Conservation (phyloP, 305 asterid genomes). For the Fraxinus velutina region DNA sequence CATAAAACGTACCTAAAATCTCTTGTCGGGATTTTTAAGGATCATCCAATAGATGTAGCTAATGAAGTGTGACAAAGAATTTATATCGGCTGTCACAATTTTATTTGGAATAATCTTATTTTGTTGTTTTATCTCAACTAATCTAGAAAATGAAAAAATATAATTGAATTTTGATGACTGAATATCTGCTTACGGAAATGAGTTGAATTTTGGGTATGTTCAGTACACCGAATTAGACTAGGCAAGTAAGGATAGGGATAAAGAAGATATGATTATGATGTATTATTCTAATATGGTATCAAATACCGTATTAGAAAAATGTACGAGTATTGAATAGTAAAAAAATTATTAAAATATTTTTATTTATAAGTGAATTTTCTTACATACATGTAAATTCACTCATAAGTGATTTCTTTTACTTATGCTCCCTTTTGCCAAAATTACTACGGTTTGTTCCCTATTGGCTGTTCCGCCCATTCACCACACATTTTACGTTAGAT, state of each 20-base stretch:
- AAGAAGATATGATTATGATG: neutral
- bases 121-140: neutral
- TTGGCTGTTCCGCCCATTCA: neutral
- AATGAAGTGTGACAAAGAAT: neutral
- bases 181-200: neutral
- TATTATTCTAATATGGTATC: neutral
- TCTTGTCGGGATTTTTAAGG: neutral
- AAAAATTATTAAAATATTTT: too few relatives aligned
- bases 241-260: neutral
- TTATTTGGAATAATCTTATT: neutral
- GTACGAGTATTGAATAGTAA: neutral
- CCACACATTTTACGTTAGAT: neutral
- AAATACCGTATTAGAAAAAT: neutral
- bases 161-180: neutral
- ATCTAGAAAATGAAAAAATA: neutral
- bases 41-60: neutral
- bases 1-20: neutral
- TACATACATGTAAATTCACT: neutral
- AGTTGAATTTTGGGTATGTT: neutral
- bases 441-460: neutral
- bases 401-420: neutral
- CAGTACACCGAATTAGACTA: neutral
- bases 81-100: neutral
- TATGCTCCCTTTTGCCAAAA: neutral
- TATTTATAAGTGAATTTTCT: neutral